A percentile compares a stretch with the other conserved stretches of the same genome.
These are phyloP conservation scores for Solanum clarkiae DNA, from an alignment of 257 asterid species.

Conservation along the genomic window DNA sequence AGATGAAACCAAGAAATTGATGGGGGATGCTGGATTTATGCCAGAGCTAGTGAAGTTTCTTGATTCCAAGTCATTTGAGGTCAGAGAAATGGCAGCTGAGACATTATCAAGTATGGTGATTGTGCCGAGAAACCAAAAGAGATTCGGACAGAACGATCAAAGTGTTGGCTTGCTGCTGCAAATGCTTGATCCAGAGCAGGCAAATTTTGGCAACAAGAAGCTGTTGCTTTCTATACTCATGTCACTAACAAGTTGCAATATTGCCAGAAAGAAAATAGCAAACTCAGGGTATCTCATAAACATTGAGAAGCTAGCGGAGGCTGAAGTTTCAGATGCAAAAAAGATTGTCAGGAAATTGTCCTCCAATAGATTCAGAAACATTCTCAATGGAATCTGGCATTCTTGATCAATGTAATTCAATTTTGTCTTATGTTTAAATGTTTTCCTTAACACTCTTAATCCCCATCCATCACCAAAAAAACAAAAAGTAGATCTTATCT, in stretches of 20 bases:
- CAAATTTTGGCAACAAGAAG: slow-evolving; percentile 48
- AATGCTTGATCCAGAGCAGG: slow-evolving; percentile 59
- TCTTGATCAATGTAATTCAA: slow-evolving; percentile 23
- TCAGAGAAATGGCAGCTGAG: slow-evolving; percentile 73
- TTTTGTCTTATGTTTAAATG: slow-evolving; percentile 2
- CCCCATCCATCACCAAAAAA: no score
- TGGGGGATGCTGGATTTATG: slow-evolving; percentile 93
- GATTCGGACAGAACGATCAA: slow-evolving; percentile 59
- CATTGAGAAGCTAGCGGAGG: slow-evolving; percentile 74
- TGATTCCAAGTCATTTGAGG: slow-evolving; percentile 49
- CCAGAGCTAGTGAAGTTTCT: slow-evolving; percentile 59
- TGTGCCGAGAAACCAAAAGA: slow-evolving; percentile 59
- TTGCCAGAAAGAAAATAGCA: slow-evolving; percentile 77
- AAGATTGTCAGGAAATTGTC: slow-evolving; percentile 63
- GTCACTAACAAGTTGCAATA: slow-evolving; percentile 55
- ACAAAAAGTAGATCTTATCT: not conserved
- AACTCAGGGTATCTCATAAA: slow-evolving; percentile 56
- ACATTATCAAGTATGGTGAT: slow-evolving; percentile 56
- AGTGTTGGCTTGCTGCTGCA: slow-evolving; percentile 48
- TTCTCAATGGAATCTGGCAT: slow-evolving; percentile 62
- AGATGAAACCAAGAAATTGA: slow-evolving; percentile 64
- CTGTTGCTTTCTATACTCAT: slow-evolving; percentile 61
- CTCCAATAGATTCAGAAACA: slow-evolving; percentile 38
- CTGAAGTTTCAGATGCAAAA: slow-evolving; percentile 70
- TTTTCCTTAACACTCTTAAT: not conserved